Evolutionary conservation across 441 rosid genomes (phyloP), one percentile per base, ranked within the genome.

Genomic region (Corymbia calophylla): DNA sequence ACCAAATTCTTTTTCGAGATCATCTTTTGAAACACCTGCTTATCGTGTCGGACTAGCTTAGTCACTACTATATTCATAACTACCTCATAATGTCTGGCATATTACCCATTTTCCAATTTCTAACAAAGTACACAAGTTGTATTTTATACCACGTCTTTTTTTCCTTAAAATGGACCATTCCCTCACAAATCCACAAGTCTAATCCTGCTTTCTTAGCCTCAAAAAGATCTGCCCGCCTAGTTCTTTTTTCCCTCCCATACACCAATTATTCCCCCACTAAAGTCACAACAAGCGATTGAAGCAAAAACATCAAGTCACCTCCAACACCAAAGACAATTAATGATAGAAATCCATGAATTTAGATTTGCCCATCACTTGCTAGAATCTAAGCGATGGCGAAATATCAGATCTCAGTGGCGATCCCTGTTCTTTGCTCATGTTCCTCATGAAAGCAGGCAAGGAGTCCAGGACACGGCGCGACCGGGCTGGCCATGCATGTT

Each of bases 21-120:
- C 2, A 13, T 73, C 0, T 0, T 0, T 73, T 23, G 3, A 11
- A 6, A 73, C 17, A 39, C 9, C 9, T 0, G 8, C 49, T 73
- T 23, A 73, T 39, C 9, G 0, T 11, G n/a, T n/a, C 2, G 15
- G 4, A 73, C 27, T 25, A 9, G 2, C 16, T 73, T 3, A 5
- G 23, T 21, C 5, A 4, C 16, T 29, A 21, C 0, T 0, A 66
- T 2, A 0, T 8, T 31, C 9, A 11, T 9, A 12, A 27, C 32
- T 3, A 29, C 14, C 18, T 2, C 5, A 29, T 6, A 3, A 15
- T 7, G 1, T 1, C 5, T 9, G 29, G 23, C 13, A 6, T 55
- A 17, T 55, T 7, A 19, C 58, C 9, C 25, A 19, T 55, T 25
- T 58, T 25, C n/a, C 14, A 5, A 25, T 12, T 58, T 11, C 64